Conservation (phyloP, 2,329 filamentous ascomycete species). For the Pseudocercospora fuligena region DNA sequence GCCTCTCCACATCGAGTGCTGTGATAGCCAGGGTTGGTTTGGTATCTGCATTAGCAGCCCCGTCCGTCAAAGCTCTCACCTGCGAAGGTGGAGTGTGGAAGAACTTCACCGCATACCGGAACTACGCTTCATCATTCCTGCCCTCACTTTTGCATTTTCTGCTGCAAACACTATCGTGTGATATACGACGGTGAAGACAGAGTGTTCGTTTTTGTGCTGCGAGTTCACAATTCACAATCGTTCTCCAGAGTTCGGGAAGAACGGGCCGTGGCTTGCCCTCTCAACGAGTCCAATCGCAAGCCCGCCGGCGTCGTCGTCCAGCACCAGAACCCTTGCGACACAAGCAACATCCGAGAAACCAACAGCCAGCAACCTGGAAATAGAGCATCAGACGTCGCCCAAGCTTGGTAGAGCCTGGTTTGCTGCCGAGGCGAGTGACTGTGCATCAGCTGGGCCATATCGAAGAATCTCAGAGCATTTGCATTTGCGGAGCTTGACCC, state of each 20-base stretch:
- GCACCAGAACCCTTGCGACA: neutral
- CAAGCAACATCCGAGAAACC: constrained; percentile 4
- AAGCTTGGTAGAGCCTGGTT: constrained; percentile 1
- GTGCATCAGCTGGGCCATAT: neutral
- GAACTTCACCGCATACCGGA: constrained; percentile 9
- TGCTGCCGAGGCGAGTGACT: neutral
- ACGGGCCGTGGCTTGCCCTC: neutral
- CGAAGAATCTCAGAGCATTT: neutral
- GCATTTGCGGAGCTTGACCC: constrained; percentile 9
- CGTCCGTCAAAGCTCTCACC: neutral
- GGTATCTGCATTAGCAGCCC: neutral
- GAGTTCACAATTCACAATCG: neutral
- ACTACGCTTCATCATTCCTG: neutral
- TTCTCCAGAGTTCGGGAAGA: neutral
- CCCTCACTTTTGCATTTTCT: neutral
- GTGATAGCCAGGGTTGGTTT: constrained; percentile 3
- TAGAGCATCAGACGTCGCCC: neutral
- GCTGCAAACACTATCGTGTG: neutral
- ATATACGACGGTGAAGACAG: neutral
- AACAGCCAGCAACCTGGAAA: constrained; percentile 6
- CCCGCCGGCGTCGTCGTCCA: neutral
- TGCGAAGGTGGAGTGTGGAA: constrained; percentile 1
- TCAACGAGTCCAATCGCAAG: constrained; percentile 3
- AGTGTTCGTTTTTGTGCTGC: neutral
- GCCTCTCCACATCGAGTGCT: constrained; percentile 2